phyloP scores from a whole-genome alignment of 2,329 filamentous ascomycete genomes.

The Colletotrichum neosansevieriae region DNA sequence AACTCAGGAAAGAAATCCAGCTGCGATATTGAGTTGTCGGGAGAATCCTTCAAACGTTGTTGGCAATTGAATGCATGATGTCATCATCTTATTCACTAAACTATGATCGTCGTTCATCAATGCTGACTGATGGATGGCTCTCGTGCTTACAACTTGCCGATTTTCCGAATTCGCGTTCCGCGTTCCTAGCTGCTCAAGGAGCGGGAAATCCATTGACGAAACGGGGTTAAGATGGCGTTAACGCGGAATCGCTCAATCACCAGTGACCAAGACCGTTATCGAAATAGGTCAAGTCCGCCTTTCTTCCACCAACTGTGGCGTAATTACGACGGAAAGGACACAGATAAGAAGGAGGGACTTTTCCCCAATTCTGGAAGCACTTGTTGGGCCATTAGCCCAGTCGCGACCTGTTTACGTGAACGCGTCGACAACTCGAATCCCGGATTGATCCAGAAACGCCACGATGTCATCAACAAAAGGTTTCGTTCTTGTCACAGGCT shows the following conservation, averaged over 20 bases:
- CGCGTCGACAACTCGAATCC: background rate
- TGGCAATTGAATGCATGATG: background rate
- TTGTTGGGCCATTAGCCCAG: too few relatives aligned
- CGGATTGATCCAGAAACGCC: background rate
- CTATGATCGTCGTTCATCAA: background rate
- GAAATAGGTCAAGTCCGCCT: background rate
- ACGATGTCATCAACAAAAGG: conserved; percentile 26
- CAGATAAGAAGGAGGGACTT: background rate
- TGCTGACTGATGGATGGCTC: background rate
- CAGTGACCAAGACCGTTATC: background rate
- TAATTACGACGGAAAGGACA: background rate
- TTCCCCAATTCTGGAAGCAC: background rate
- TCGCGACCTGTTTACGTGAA: too few relatives aligned
- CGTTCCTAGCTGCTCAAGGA: background rate
- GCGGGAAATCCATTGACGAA: background rate
- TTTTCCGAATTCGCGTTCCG: background rate
- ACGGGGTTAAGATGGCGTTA: conserved; percentile 8
- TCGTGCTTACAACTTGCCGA: background rate
- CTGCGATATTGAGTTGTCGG: too few relatives aligned
- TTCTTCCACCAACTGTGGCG: background rate
- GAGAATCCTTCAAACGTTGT: too few relatives aligned
- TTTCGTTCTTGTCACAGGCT: conserved; percentile 51
- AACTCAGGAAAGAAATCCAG: too few relatives aligned
- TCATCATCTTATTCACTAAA: background rate
- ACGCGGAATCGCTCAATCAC: background rate